Conservation (phyloP, 179 eudicot genomes). For the Spinacia oleracea region DNA sequence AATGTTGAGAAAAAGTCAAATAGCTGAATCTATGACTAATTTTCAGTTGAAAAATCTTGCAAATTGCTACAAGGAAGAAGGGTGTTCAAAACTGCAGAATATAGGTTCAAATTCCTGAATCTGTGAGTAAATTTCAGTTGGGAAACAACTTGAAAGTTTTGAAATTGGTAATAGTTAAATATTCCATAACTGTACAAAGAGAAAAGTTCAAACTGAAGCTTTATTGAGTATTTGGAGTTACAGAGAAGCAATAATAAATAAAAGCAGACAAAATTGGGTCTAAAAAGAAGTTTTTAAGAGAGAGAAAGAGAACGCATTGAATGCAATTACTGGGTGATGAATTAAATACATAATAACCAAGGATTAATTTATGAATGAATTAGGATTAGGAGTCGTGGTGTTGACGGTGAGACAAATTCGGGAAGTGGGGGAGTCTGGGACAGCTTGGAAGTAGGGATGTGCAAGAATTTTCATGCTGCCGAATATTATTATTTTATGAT, state of each 20-base stretch:
- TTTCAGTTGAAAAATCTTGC: no score
- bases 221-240: not conserved
- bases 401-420: not conserved
- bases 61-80: not conserved
- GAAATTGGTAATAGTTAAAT: not conserved
- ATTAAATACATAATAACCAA: not conserved
- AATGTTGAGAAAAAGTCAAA: not conserved
- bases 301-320: conserved; percentile 13
- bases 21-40: not conserved
- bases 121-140: not conserved
- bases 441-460: conserved; percentile 1
- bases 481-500: no score
- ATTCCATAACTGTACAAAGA: not conserved
- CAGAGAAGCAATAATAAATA: not conserved
- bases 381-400: not conserved
- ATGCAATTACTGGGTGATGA: conserved; percentile 16
- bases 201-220: not conserved
- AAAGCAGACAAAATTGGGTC: conserved; percentile 3
- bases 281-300: not conserved
- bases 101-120: no score
- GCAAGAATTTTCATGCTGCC: no score
- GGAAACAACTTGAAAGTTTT: not conserved
- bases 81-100: not conserved
- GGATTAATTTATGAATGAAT: not conserved
- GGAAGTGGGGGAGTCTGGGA: conserved; percentile 16